These are phyloP conservation scores for Chalciporus piperatus DNA, from an alignment of 768 basidiomycete genomes.

Conservation along the genomic window DNA sequence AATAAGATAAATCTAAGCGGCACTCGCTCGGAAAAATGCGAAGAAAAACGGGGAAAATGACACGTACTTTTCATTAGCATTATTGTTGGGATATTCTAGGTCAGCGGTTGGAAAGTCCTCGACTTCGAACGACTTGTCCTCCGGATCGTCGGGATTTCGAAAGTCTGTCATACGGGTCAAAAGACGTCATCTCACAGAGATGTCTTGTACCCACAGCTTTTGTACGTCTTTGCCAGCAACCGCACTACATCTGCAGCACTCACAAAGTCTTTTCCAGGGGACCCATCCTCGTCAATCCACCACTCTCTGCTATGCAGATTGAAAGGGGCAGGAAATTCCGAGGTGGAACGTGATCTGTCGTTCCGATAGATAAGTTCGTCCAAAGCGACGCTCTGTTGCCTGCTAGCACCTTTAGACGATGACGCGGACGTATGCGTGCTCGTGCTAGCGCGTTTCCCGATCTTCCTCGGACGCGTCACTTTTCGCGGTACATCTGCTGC, in stretches of 20 bases:
- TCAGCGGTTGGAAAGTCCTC: constrained; percentile 63
- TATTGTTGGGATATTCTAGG: constrained; percentile 75
- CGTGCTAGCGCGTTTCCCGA: constrained; percentile 24
- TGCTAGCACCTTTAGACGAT: constrained; percentile 45
- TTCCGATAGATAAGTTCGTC: constrained; percentile 54
- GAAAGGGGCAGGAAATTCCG: constrained; percentile 39
- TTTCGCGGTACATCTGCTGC: constrained; percentile 1
- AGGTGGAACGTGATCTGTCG: constrained; percentile 66
- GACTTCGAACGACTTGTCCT: constrained; percentile 63
- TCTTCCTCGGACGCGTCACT: constrained; percentile 16
- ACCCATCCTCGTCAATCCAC: constrained; percentile 56
- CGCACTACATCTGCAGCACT: constrained; percentile 67
- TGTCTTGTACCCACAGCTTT: constrained; percentile 50
- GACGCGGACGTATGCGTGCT: constrained; percentile 29
- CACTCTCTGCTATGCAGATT: constrained; percentile 32
- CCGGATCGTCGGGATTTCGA: constrained; percentile 58
- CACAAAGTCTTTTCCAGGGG: constrained; percentile 48
- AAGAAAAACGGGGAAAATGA: background rate
- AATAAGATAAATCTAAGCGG: constrained; percentile 66
- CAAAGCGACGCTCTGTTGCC: constrained; percentile 37
- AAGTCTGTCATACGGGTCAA: constrained; percentile 51
- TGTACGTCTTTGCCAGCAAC: constrained; percentile 63
- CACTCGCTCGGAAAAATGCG: background rate
- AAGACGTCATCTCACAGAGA: background rate
- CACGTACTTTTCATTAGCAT: constrained; percentile 63